Base-by-base conservation (phyloP, 2,329 filamentous ascomycete species). In the Aspergillus terreus region DNA sequence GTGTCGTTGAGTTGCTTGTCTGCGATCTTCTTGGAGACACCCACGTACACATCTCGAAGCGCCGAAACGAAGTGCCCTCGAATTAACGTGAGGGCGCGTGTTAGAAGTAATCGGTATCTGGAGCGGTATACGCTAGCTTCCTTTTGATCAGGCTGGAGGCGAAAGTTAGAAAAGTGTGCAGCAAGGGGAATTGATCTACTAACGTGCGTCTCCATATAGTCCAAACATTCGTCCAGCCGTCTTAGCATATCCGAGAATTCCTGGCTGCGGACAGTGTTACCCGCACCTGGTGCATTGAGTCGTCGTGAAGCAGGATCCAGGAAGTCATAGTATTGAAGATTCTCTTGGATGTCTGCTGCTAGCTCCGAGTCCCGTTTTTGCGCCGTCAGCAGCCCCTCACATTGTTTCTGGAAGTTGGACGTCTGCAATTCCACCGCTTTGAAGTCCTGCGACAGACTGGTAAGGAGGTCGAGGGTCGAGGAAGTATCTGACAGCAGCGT, bases 271-370 rank as follows among this genome's bases (percentile, higher is more conserved):
- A 96, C 92, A 50, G 96, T 79, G 51, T 87, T 90, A 45, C 89
- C 86, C 17, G 92, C 92, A 1, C 92, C 91, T 0, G 94, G 92
- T 0, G 92, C 92, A 75, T 97, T 97, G 52, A 99, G 82, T 12
- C 91, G 83, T 50, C 92, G 82, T 0, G 91, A 96, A 54, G 92
- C 91, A 44, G 87, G 91, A 58, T 99, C 94, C 5, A 99, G 80
- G 66, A 96, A 96, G 17, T 88, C 84, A 70, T 99, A 99, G 71
- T 95, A 96, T 65, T 92, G 86, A n/a, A 96, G 77, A 61, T 96
- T 95, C 21, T 89, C 88, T 23, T 89, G 87, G 51, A 99, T 87
- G 52, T 91, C 86, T 59, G 95, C 84, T 2, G 91, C 90, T 40
- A 99, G 80, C 58, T 80, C 82, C 55, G 89, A 85, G 38, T 96